phyloP scores from a whole-genome alignment of 768 basidiomycete species.

The Russula vinacea region DNA sequence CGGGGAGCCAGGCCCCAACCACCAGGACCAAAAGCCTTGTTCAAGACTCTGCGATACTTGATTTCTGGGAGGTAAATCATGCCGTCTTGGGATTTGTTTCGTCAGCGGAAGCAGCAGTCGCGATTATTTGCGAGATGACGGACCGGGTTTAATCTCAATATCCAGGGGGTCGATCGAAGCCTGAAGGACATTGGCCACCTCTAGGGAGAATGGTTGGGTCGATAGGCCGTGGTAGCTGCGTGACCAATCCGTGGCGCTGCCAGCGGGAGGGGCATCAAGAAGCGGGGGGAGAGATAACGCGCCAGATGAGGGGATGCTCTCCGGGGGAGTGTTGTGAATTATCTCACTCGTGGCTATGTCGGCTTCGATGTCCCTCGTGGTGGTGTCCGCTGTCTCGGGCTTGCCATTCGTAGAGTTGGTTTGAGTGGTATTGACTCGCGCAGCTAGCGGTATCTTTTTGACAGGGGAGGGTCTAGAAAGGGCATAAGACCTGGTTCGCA shows the following conservation, averaged over 20 bases:
- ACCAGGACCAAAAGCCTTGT: constrained; percentile 93
- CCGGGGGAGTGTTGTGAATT: constrained; percentile 26
- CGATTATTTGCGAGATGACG: constrained; percentile 31
- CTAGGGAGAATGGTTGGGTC: constrained; percentile 68
- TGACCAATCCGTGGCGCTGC: constrained; percentile 73
- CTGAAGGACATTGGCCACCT: constrained; percentile 67
- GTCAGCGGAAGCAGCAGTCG: constrained; percentile 9
- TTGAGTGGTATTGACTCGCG: constrained; percentile 37
- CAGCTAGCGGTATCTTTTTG: constrained; percentile 28
- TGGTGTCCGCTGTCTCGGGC: constrained; percentile 31
- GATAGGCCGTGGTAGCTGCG: constrained; percentile 82
- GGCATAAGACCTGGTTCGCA: constrained; percentile 13
- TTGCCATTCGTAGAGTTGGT: constrained; percentile 31
- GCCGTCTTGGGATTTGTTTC: constrained; percentile 56
- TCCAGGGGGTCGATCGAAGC: constrained; percentile 73
- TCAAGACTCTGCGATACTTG: constrained; percentile 88
- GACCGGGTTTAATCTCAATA: constrained; percentile 93
- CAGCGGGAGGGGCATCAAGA: constrained; percentile 19
- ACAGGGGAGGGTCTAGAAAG: constrained; percentile 15
- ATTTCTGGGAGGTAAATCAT: constrained; percentile 95
- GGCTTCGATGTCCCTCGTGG: constrained; percentile 30
- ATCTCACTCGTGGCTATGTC: constrained; percentile 27
- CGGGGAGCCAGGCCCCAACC: constrained; percentile 96
- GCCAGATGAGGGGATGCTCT: constrained; percentile 29
- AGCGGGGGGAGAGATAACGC: constrained; percentile 30